Conservation (phyloP, 164 flowering plant genomes). For the Vitis rotundifolia region DNA sequence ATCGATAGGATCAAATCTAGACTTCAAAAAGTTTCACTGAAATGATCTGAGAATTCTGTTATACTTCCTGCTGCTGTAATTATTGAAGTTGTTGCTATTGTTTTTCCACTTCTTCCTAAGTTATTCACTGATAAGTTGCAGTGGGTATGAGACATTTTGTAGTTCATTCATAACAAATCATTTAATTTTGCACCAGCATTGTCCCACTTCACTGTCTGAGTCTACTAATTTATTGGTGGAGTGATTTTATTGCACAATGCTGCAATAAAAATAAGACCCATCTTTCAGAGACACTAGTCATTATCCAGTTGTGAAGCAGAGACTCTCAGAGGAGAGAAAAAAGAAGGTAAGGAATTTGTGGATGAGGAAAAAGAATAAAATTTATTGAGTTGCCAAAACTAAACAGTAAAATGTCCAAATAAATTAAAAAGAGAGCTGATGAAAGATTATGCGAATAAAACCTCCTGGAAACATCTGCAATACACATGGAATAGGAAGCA, state of each 20-base stretch:
- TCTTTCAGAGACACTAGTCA: no score
- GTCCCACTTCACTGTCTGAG: neutral
- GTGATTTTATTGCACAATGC: neutral
- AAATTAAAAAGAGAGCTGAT: neutral
- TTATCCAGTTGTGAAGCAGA: no score
- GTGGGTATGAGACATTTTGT: neutral
- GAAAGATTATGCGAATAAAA: conserved; percentile 3
- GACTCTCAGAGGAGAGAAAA: no score
- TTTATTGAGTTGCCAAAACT: conserved; percentile 3
- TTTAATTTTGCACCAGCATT: neutral
- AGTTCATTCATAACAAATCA: neutral
- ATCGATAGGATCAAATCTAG: conserved; percentile 56
- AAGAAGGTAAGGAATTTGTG: no score
- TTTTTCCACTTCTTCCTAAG: neutral
- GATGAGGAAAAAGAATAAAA: conserved; percentile 3
- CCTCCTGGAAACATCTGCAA: neutral
- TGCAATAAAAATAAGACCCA: neutral
- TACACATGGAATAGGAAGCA: neutral
- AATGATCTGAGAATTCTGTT: conserved; percentile 3
- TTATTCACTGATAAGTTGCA: neutral
- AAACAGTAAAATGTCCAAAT: conserved; percentile 5
- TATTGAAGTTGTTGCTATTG: neutral
- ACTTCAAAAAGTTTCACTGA: conserved; percentile 14
- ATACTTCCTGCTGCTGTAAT: neutral
- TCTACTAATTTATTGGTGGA: neutral